Evolutionary conservation across 2,329 filamentous ascomycete genomes (phyloP), one percentile per base, ranked within the genome.

Genomic region (Monosporascus sp.): DNA sequence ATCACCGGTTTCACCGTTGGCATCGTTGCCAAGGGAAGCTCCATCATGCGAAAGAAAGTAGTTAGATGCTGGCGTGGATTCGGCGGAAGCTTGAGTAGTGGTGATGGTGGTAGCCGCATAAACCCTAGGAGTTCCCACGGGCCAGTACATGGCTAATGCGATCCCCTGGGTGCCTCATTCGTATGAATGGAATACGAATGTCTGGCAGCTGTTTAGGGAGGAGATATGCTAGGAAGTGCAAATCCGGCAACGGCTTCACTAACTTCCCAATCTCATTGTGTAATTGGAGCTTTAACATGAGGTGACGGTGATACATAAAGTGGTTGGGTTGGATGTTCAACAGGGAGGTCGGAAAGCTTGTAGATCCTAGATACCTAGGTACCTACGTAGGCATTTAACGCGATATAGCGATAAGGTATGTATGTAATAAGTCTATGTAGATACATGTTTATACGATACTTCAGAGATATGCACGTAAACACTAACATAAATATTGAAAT

Each of bases 101-200:
- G 80, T 88, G 63, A 88, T 88, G 73, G 83, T 89, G 74, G 80
- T 88, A 63, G 88, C 87, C 67, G 89, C 86, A 76, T 90, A 93
- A 70, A 92, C 85, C 70, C 86, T 85, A 67, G 90, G 89, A 69
- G 89, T 89, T 71, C 88, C 89, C 71, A 91, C 83, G 67, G 90
- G 90, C 90, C 90, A 95, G 80, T 95, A 95, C 90, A 94, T 95
- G 78, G 75, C 77, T 66, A 60, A 65, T 61, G 58, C 57, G 61
- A 65, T 64, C 65, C 59, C 54, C 52, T 60, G 55, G 62, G 62
- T 69, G 64, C 67, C 65, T 67, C 66, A 68, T 68, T 64, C 65
- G 62, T 53, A 50, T 62, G 51, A 52, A 57, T 45, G 53, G 58
- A 35, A 50, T 58, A 46, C 43, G 43, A 31, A 46, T 35, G 41